phyloP scores from a whole-genome alignment of 2,329 filamentous ascomycete genomes.

The Aspergillus ibericus region DNA sequence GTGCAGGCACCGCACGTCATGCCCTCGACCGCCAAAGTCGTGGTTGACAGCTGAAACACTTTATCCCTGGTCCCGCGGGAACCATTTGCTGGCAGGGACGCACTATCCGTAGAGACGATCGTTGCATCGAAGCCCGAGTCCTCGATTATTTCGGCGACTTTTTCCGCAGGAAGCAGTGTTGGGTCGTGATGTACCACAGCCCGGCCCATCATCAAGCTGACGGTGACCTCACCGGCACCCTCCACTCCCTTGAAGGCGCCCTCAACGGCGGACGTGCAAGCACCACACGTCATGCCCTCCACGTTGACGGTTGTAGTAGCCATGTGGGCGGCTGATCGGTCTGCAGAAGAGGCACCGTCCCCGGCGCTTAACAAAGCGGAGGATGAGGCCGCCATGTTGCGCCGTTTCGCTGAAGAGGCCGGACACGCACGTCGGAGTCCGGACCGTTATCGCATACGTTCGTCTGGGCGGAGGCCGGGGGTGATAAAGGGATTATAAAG shows the following conservation, averaged over 20 bases:
- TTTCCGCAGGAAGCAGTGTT: slow-evolving; percentile 67
- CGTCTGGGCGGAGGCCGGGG: background rate
- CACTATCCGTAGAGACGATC: slow-evolving; percentile 78
- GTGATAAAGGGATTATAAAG: background rate
- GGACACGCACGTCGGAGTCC: slow-evolving; percentile 11
- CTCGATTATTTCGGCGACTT: slow-evolving; percentile 82
- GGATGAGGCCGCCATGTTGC: slow-evolving; percentile 21
- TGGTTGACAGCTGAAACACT: slow-evolving; percentile 54
- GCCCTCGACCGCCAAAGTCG: slow-evolving; percentile 75
- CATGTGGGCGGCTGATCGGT: slow-evolving; percentile 60
- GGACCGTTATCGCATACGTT: slow-evolving; percentile 20
- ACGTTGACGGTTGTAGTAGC: slow-evolving; percentile 89
- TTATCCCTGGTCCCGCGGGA: slow-evolving; percentile 36
- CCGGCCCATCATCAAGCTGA: slow-evolving; percentile 91
- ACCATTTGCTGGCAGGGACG: slow-evolving; percentile 50
- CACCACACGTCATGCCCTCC: slow-evolving; percentile 83
- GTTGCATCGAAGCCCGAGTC: slow-evolving; percentile 90
- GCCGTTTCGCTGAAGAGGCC: slow-evolving; percentile 16
- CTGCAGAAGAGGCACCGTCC: slow-evolving; percentile 12
- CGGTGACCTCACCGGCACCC: slow-evolving; percentile 81
- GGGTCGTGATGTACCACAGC: slow-evolving; percentile 93
- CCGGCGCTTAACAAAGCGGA: slow-evolving; percentile 20
- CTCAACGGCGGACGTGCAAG: slow-evolving; percentile 95
- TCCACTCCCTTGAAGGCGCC: slow-evolving; percentile 79
- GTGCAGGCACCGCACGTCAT: slow-evolving; percentile 94